phyloP scores from a whole-genome alignment of 2,329 filamentous ascomycete species.

The Tricladium varicosporioides region DNA sequence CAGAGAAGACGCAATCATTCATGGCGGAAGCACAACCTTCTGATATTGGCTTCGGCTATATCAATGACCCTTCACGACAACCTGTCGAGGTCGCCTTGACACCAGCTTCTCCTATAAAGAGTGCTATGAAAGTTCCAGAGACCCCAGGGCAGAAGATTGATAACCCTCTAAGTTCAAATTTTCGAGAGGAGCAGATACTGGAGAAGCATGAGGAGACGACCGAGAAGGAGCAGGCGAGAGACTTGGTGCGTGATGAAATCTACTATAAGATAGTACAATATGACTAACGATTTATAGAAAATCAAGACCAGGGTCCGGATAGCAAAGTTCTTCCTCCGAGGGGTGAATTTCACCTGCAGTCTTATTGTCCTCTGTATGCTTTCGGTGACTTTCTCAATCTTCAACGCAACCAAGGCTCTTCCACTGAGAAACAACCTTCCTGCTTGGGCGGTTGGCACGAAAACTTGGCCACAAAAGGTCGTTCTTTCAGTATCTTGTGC shows the following conservation, averaged over 20 bases:
- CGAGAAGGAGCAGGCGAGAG: conserved; percentile 82
- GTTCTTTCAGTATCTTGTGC: conserved; percentile 77
- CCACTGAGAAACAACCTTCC: conserved; percentile 77
- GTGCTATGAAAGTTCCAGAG: conserved; percentile 83
- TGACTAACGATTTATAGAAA: conserved; percentile 63
- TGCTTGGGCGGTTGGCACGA: conserved; percentile 77
- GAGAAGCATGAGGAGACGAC: conserved; percentile 81
- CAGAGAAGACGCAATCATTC: conserved; percentile 49
- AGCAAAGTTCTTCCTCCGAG: conserved; percentile 92
- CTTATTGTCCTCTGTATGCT: conserved; percentile 92
- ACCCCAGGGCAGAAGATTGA: conserved; percentile 70
- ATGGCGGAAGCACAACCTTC: conserved; percentile 55
- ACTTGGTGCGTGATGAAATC: conserved; percentile 65
- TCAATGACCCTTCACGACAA: conserved; percentile 56
- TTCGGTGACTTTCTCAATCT: conserved; percentile 83
- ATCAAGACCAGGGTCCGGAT: conserved; percentile 87
- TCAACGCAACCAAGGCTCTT: conserved; percentile 79
- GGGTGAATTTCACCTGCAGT: conserved; percentile 95
- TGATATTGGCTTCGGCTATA: conserved; percentile 92
- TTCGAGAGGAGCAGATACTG: conserved; percentile 79
- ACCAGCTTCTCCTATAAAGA: conserved; percentile 80
- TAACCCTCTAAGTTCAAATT: conserved; percentile 87
- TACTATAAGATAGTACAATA: conserved; percentile 2
- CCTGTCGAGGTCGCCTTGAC: conserved; percentile 61
- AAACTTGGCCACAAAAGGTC: conserved; percentile 85